phyloP scores from a whole-genome alignment of 2,329 filamentous ascomycete genomes.

The Diaporthe amygdali region DNA sequence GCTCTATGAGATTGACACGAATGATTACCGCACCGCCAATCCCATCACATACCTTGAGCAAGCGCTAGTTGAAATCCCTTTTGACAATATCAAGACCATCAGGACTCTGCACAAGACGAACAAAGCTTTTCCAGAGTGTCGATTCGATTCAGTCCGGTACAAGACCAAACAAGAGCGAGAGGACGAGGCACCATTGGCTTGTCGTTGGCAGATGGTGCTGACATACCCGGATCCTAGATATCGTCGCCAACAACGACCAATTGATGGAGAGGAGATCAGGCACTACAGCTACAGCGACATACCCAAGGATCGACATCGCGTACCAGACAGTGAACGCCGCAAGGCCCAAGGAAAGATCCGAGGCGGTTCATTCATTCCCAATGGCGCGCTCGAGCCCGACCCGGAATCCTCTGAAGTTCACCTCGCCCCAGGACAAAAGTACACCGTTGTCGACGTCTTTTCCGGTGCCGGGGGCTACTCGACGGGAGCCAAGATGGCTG shows the following conservation, averaged over 20 bases:
- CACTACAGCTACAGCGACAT: constrained; percentile 32
- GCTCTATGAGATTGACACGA: constrained; percentile 45
- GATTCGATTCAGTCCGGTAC: constrained; percentile 31
- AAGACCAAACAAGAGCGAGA: constrained; percentile 29
- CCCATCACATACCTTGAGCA: constrained; percentile 34
- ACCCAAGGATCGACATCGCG: constrained; percentile 30
- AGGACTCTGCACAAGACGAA: constrained; percentile 62
- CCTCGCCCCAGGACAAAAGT: constrained; percentile 47
- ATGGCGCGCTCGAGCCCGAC: constrained; percentile 5
- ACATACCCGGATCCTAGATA: constrained; percentile 36
- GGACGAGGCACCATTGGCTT: constrained; percentile 49
- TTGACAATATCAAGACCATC: constrained; percentile 42
- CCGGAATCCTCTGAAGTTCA: not conserved
- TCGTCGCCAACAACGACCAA: constrained; percentile 28
- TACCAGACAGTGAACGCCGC: constrained; percentile 35
- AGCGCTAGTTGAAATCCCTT: constrained; percentile 46
- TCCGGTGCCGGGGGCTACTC: constrained; percentile 77
- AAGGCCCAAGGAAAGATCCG: constrained; percentile 37
- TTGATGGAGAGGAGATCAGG: constrained; percentile 43
- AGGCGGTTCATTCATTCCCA: constrained; percentile 45
- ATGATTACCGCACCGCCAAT: constrained; percentile 37
- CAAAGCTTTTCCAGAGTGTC: constrained; percentile 46
- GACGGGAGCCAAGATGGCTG: constrained; percentile 62
- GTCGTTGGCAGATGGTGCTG: constrained; percentile 53
- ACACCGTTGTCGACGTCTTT: constrained; percentile 75